Evolutionary conservation across 345 rosid species (phyloP).

Genomic region (Cochlearia excelsa): DNA sequence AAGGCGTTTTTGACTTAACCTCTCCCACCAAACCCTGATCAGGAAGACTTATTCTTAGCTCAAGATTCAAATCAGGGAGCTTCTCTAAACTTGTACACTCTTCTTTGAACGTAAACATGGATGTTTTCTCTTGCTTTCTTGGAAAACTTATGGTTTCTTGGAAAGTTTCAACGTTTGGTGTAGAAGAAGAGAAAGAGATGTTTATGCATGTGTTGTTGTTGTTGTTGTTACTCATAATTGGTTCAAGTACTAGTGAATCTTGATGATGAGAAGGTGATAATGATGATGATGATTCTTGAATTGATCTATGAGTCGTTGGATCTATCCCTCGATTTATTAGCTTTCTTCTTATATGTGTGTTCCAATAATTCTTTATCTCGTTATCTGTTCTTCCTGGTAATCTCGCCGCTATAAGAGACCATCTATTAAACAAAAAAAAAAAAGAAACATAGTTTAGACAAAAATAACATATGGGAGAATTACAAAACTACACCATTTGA

Average conservation of each 20-base stretch:
- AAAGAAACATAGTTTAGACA: background rate
- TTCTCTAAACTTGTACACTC: constrained; percentile 25
- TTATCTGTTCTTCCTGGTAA: constrained; percentile 88
- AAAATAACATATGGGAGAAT: too few relatives aligned
- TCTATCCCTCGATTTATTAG: constrained; percentile 76
- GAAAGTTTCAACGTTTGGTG: constrained; percentile 22
- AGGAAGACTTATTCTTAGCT: constrained; percentile 89
- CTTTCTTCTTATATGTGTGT: constrained; percentile 82
- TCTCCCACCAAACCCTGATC: constrained; percentile 28
- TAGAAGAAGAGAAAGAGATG: constrained; percentile 35
- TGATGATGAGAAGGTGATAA: constrained; percentile 32
- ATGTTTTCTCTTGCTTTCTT: constrained; percentile 25
- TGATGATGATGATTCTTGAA: constrained; percentile 45
- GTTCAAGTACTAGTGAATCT: constrained; percentile 15
- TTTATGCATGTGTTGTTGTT: background rate
- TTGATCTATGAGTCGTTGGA: constrained; percentile 69
- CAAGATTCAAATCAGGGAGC: constrained; percentile 88
- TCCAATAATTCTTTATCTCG: constrained; percentile 88
- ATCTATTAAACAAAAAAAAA: constrained; percentile 38
- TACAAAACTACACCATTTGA: too few relatives aligned
- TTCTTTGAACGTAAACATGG: constrained; percentile 40
- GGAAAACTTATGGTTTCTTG: constrained; percentile 13
- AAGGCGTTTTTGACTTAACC: constrained; percentile 27
- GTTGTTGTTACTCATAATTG: constrained; percentile 22
- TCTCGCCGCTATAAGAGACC: constrained; percentile 85